Evolutionary conservation across 805 yeast genomes (phyloP), one percentile per base, ranked within the genome.

Genomic region (Zygosaccharomyces bisporus): DNA sequence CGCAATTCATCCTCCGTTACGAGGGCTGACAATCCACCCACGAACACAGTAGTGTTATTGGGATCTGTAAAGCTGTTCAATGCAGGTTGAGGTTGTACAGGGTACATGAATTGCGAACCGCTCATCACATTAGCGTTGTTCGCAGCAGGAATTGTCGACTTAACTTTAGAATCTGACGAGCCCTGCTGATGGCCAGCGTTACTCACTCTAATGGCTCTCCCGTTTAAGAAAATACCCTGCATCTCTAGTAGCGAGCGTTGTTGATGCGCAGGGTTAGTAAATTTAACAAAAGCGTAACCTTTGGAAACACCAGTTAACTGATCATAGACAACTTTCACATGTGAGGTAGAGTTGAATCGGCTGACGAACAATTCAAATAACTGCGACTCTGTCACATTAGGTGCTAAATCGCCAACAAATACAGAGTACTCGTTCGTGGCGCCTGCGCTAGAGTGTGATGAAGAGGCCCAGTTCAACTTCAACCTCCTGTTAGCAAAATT

Each of bases 251-350:
- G 62, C 0, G 96, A 88, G 41, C 80, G 74, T 53, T 80, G 82
- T 63, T 83, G 88, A 31, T 83, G 88, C 8, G 73, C 72, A 48
- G 77, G 81, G 46, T 74, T 74, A 27, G 72, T 57, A 60, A 89
- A 88, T 49, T 86, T 79, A n/a, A 88, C 86, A 69, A 90, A 90
- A 2, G 96, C 97, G 64, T 84, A 89, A 9, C 96, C 95, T 58
- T 86, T 81, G 5, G 91, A 77, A 39, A 73, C 73, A 23, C 83
- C 82, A 1, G 95, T 80, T 9, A 65, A 60, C 30, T 79, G 81
- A 63, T 89, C 96, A 39, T 76, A 63, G 81, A 89, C 87, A 49
- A 89, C 78, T 57, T 84, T 87, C 5, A 81, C 93, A 53, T 83
- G 81, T 41, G 80, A 74, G 43, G 87, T 79, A 5, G 90, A 83